phyloP scores from a whole-genome alignment of 2,329 filamentous ascomycete genomes.

The Xylaria sp. region DNA sequence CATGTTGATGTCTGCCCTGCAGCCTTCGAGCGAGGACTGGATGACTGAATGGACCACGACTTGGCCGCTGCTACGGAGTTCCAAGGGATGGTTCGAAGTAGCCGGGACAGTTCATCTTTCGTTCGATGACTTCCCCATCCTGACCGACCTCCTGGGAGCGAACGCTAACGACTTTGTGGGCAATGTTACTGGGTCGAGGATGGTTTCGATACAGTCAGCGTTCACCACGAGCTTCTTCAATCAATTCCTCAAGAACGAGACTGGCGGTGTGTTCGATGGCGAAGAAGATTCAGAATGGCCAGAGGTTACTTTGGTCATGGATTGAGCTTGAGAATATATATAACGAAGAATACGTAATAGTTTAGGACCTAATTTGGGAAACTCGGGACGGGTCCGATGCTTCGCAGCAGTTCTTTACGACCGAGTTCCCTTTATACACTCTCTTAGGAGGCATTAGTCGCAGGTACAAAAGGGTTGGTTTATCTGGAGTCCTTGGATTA shows the following conservation, averaged over 20 bases:
- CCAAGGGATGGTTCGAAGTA: conserved; percentile 23
- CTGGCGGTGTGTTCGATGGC: not conserved
- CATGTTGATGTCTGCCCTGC: conserved; percentile 15
- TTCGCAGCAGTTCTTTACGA: not conserved
- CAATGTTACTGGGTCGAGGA: conserved; percentile 25
- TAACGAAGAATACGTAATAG: not conserved
- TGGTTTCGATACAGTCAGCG: conserved; percentile 18
- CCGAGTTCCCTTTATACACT: not conserved
- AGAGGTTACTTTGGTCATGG: conserved; percentile 12
- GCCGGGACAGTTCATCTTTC: conserved; percentile 19
- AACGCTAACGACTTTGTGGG: not conserved
- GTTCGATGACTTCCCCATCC: conserved; percentile 21
- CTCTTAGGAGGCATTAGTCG: not conserved
- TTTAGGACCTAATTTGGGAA: not conserved
- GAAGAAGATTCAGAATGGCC: not conserved
- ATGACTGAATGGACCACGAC: not conserved
- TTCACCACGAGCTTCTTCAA: conserved; percentile 27
- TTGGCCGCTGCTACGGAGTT: conserved; percentile 15
- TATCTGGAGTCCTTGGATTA: too few species aligned
- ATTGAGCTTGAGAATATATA: not conserved
- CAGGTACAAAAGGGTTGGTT: not conserved
- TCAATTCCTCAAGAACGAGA: conserved; percentile 23
- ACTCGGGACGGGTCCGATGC: not conserved
- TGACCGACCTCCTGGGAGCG: conserved; percentile 6
- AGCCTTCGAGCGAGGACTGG: conserved; percentile 13